A percentile compares a stretch with the other conserved stretches of the same genome.
Conservation (phyloP, 2,329 filamentous ascomycete species). For the Aspergillus sp. region DNA sequence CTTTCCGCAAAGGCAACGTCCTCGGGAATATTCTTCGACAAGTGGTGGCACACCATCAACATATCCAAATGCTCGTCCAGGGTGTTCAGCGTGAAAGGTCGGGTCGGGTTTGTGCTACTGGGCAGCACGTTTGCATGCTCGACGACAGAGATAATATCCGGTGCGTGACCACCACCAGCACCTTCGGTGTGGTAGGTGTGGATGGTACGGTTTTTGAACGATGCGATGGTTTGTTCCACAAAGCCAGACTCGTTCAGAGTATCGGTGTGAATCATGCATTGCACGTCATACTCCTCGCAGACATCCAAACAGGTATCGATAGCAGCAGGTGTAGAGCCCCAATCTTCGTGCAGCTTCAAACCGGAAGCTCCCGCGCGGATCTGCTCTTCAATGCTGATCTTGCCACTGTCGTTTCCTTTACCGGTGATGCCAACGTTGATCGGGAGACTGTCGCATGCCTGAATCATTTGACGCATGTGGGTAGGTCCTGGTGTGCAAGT, state of each 20-base stretch:
- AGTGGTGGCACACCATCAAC: conserved; percentile 96
- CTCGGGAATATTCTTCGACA: conserved; percentile 88
- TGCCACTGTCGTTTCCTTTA: conserved; percentile 82
- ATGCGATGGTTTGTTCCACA: conserved; percentile 82
- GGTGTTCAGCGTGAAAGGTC: conserved; percentile 86
- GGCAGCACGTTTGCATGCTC: conserved; percentile 85
- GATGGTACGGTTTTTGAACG: conserved; percentile 81
- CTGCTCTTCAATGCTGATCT: conserved; percentile 70
- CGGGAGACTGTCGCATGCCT: conserved; percentile 75
- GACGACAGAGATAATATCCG: conserved; percentile 92
- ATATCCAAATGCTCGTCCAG: conserved; percentile 96
- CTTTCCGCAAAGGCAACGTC: conserved; percentile 94
- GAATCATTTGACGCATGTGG: conserved; percentile 83
- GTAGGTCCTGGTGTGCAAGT: conserved; percentile 86
- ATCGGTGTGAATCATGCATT: conserved; percentile 92
- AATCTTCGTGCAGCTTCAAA: conserved; percentile 93
- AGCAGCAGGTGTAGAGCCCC: conserved; percentile 84
- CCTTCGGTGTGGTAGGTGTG: conserved; percentile 98
- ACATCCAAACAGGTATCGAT: conserved; percentile 83
- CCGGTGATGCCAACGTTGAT: conserved; percentile 88
- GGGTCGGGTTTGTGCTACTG: conserved; percentile 85
- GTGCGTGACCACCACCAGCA: conserved; percentile 88
- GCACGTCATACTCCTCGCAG: conserved; percentile 87
- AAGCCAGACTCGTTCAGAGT: conserved; percentile 97
- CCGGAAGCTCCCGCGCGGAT: conserved; percentile 79